Evolutionary conservation across 169 alveolate genomes (phyloP).

Genomic region (Ichthyophthirius multifiliis): DNA sequence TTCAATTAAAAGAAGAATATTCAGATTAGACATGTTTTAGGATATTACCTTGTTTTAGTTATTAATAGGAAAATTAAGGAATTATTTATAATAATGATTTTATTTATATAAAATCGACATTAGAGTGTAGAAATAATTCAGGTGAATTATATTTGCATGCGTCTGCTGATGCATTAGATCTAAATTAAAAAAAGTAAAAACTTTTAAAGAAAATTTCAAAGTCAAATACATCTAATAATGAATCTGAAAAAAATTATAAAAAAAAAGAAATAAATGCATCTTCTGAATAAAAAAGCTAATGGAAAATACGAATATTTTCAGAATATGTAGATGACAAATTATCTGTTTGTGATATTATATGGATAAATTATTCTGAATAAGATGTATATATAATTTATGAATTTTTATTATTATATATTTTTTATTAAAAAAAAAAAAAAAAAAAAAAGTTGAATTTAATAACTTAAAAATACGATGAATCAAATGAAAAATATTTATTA

Average conservation of each 20-base stretch:
- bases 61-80: conserved; percentile 32
- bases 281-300: conserved; percentile 25
- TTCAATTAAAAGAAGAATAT: conserved; percentile 22
- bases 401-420: not conserved
- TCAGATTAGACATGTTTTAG: conserved; percentile 33
- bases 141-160: conserved; percentile 46
- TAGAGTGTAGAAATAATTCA: conserved; percentile 22
- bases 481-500: not conserved
- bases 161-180: conserved; percentile 1
- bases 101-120: conserved; percentile 20
- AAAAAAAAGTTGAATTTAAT: conserved; percentile 17
- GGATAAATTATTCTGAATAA: conserved; percentile 40
- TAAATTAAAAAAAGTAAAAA: too few species aligned
- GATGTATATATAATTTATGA: too few species aligned
- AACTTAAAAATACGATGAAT: conserved; percentile 10
- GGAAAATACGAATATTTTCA: conserved; percentile 34
- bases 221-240: too few species aligned
- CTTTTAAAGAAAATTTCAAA: too few species aligned
- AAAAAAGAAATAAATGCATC: conserved; percentile 38
- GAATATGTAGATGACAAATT: conserved; percentile 39
- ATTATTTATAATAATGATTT: conserved; percentile 31
- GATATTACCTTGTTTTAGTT: conserved; percentile 28
- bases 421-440: too few species aligned
- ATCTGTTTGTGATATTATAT: conserved; percentile 22
- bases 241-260: not conserved